Base-by-base conservation (phyloP, 768 basidiomycete species). In the Naganishia friedmannii region DNA sequence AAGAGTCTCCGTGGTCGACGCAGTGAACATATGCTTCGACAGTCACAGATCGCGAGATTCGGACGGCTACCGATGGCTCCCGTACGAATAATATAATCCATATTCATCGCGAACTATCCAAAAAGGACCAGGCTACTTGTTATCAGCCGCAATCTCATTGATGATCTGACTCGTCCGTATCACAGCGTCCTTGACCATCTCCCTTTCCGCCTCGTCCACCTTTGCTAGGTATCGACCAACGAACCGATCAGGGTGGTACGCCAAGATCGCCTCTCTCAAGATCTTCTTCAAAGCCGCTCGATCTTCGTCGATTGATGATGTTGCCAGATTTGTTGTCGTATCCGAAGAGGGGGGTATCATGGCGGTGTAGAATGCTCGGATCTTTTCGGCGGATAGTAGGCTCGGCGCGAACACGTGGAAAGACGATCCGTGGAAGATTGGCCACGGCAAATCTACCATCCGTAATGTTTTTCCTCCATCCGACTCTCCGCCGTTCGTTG, bases 191-290 rank as follows among this genome's bases (percentile, higher is more conserved):
- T 75, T 77, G 31, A 82, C 81, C 39, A 29, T 28, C 37, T 75
- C 78, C 63, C 55, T 73, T 45, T 80, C 81, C 37, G 53, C 55
- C 19, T 76, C 76, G 42, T 58, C 71, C 3, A 81, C 79, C 51
- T 73, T 63, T 5, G 56, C 65, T 34, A 80, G 67, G 26, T 77
- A 74, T 42, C 77, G 55, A 6, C 74, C 70, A 54, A 78, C 72
- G 69, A 82, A 82, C 26, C 79, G 71, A 74, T 82, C 82, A 0
- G 82, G 82, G 69, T 82, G 82, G 58, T 80, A 82, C 26, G 73
- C 70, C 68, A 90, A 78, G 53, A 91, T 78, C 0, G 87, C 86
- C 57, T 83, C 84, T 39, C 89, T 84, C 7, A 90, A 80, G 48
- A 85, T 82, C 53, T 87, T 87, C 79, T 84, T 86, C 73, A 78